Conservation (phyloP, 1,284 basidiomycete species). For the Takashimella koratensis region DNA sequence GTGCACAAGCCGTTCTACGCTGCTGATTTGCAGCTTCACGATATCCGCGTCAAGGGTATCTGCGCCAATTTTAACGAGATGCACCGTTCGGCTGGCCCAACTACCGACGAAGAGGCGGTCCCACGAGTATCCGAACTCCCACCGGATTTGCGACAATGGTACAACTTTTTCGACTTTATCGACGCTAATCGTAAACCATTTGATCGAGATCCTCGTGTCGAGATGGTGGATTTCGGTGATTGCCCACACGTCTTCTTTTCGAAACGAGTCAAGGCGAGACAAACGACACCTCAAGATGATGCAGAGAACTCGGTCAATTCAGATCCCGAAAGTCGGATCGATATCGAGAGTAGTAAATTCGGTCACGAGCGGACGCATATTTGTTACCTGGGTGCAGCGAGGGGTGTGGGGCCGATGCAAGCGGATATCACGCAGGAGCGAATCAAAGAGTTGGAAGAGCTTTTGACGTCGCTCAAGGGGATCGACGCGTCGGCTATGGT, state of each 20-base stretch:
- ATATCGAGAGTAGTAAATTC: conserved; percentile 65
- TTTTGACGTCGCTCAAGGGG: conserved; percentile 1
- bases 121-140: conserved; percentile 31
- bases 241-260: conserved; percentile 84
- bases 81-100: not conserved
- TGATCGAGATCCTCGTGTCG: conserved; percentile 58
- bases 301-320: conserved; percentile 6
- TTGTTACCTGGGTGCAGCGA: conserved; percentile 68
- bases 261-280: conserved; percentile 53
- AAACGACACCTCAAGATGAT: conserved; percentile 43
- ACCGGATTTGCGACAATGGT: conserved; percentile 57
- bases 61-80: conserved; percentile 72
- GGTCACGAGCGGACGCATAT: conserved; percentile 80
- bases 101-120: not conserved
- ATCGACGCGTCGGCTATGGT: conserved; percentile 2
- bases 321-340: conserved; percentile 10
- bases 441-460: conserved; percentile 30
- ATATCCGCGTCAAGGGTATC: conserved; percentile 73
- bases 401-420: conserved; percentile 69
- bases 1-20: conserved; percentile 84
- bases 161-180: conserved; percentile 77
- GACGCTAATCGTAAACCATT: conserved; percentile 68
- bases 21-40: conserved; percentile 78
- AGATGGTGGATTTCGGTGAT: conserved; percentile 66
- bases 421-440: conserved; percentile 61